Evolutionary conservation across 805 yeast genomes (phyloP).

Genomic region (Vanderwaltozyma polyspora): DNA sequence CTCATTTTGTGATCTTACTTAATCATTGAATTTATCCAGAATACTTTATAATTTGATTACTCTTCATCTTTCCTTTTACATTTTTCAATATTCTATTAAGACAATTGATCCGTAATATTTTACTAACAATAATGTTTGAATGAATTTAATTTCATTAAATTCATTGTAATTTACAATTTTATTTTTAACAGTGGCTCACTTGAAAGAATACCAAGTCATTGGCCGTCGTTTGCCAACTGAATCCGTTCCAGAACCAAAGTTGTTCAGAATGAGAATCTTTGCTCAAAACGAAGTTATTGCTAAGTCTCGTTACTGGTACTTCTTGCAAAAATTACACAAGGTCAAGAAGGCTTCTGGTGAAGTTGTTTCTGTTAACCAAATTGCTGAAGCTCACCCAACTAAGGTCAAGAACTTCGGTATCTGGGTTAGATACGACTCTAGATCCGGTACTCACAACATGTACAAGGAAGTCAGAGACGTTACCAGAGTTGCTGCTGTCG

Average conservation of each 20-base stretch:
- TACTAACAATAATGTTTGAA: neutral
- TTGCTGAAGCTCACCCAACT: slow-evolving; percentile 93
- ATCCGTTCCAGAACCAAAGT: slow-evolving; percentile 98
- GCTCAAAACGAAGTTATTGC: slow-evolving; percentile 99
- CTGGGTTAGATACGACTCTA: slow-evolving; percentile 99
- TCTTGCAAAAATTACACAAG: slow-evolving; percentile 97
- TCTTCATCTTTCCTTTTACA: too few relatives aligned
- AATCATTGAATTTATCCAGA: too few relatives aligned
- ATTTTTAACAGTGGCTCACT: slow-evolving; percentile 65
- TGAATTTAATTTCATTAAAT: too few relatives aligned
- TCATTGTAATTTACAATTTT: slow-evolving; percentile 1
- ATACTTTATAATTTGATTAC: too few relatives aligned
- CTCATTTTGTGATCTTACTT: too few relatives aligned
- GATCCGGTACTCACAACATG: slow-evolving; percentile 99
- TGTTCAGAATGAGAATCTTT: slow-evolving; percentile 99
- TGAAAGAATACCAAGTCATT: slow-evolving; percentile 98
- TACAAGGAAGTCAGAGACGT: slow-evolving; percentile 99
- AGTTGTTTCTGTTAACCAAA: slow-evolving; percentile 84
- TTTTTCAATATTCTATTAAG: too few relatives aligned
- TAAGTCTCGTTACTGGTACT: slow-evolving; percentile 99
- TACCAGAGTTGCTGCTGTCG: slow-evolving; percentile 98
- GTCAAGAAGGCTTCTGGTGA: slow-evolving; percentile 99
- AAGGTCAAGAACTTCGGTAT: slow-evolving; percentile 99
- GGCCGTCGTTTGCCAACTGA: slow-evolving; percentile 99
- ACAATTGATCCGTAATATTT: too few relatives aligned